Conservation (phyloP, 1,284 basidiomycete species). For the Fomitiporia mediterranea region DNA sequence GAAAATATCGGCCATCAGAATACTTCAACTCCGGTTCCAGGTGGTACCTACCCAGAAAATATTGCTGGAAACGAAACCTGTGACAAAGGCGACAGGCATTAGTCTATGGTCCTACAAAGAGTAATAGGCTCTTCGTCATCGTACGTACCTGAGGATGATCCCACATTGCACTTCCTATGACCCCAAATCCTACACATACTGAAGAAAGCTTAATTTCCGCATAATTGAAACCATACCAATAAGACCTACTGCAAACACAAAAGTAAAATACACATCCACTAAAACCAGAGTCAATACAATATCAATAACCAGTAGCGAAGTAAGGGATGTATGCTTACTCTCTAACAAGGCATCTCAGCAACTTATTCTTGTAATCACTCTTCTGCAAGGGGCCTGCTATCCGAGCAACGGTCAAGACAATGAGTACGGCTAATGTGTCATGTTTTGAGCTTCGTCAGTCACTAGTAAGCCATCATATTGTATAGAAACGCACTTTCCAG, state of each 20-base stretch:
- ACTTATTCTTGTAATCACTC: slow-evolving; percentile 11
- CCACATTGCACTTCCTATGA: slow-evolving; percentile 14
- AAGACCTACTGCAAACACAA: slow-evolving; percentile 14
- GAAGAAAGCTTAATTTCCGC: not conserved
- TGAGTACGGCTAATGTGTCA: slow-evolving; percentile 6
- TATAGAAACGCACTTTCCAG: slow-evolving; percentile 12
- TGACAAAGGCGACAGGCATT: not conserved
- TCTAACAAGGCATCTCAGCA: slow-evolving; percentile 12
- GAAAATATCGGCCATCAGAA: too few species aligned
- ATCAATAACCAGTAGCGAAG: not conserved
- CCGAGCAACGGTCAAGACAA: slow-evolving; percentile 10
- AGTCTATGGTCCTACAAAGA: too few species aligned
- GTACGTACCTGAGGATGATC: slow-evolving; percentile 2
- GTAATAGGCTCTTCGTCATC: not conserved
- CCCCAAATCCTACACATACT: slow-evolving; percentile 16
- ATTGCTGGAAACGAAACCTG: slow-evolving; percentile 15
- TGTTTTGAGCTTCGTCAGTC: not conserved
- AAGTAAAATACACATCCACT: slow-evolving; percentile 16
- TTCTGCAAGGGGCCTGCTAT: slow-evolving; percentile 7
- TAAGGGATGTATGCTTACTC: slow-evolving; percentile 16
- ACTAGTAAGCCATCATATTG: not conserved
- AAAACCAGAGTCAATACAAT: not conserved
- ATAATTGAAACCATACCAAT: not conserved
- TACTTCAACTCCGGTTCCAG: too few species aligned
- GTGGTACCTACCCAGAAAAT: slow-evolving; percentile 6